These are phyloP conservation scores for Penicillium pancosmium DNA, from an alignment of 495 filamentous ascomycete genomes.

Conservation along the genomic window DNA sequence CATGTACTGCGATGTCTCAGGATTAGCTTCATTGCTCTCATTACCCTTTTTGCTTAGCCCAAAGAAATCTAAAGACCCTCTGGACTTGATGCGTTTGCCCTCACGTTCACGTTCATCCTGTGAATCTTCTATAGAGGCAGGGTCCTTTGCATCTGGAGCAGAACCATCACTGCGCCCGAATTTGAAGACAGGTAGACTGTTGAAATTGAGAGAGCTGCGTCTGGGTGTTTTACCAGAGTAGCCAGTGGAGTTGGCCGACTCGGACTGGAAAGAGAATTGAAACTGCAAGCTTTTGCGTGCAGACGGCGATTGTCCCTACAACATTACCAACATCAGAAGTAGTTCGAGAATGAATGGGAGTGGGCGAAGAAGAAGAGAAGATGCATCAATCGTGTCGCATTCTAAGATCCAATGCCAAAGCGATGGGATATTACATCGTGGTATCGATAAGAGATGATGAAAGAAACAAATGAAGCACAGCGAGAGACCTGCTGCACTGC, in stretches of 20 bases:
- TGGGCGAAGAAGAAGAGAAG: constrained; percentile 19
- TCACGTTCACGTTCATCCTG: constrained; percentile 4
- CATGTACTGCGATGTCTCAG: constrained; percentile 24
- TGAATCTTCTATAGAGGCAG: constrained; percentile 11
- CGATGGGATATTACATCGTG: constrained; percentile 42
- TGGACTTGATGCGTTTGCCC: constrained; percentile 14
- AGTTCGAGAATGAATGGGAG: constrained; percentile 21
- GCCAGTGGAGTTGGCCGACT: constrained; percentile 14
- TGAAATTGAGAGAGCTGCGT: constrained; percentile 28
- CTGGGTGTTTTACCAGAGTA: constrained; percentile 20
- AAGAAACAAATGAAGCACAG: constrained; percentile 28
- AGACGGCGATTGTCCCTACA: constrained; percentile 46
- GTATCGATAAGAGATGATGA: constrained; percentile 36
- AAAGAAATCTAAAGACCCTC: constrained; percentile 10
- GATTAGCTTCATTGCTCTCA: background rate
- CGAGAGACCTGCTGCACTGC: constrained; percentile 15
- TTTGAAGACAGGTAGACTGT: constrained; percentile 32
- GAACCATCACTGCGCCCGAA: constrained; percentile 11
- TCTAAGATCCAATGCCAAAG: constrained; percentile 37
- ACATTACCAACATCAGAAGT: constrained; percentile 38
- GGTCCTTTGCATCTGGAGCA: constrained; percentile 5
- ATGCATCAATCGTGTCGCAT: constrained; percentile 45
- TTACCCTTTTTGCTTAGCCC: background rate
- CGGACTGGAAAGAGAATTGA: constrained; percentile 22
- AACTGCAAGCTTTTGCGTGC: constrained; percentile 22